phyloP scores from a whole-genome alignment of 1,284 basidiomycete species.

The Cutaneotrichosporon cavernicola region DNA sequence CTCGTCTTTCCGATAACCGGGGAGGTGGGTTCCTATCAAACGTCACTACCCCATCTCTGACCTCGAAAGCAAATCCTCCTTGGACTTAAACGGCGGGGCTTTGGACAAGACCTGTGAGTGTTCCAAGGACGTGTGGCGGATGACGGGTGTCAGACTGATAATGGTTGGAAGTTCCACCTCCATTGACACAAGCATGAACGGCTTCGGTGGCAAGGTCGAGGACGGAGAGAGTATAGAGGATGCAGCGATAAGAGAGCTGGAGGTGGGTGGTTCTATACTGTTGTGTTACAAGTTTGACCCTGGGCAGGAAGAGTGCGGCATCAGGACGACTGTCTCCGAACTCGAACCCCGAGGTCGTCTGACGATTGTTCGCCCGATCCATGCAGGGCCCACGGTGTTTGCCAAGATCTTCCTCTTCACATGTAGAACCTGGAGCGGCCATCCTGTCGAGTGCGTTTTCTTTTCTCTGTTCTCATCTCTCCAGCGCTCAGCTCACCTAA shows the following conservation, averaged over 20 bases:
- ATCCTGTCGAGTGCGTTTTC: constrained; percentile 26
- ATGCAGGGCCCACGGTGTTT: not conserved
- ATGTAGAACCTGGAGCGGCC: constrained; percentile 21
- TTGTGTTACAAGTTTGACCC: not conserved
- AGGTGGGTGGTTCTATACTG: constrained; percentile 20
- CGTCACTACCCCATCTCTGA: not conserved
- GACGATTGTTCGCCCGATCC: constrained; percentile 13
- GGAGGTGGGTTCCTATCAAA: not conserved
- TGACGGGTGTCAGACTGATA: not conserved
- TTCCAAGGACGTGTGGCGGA: not conserved
- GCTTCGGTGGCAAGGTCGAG: constrained; percentile 73
- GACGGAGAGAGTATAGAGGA: constrained; percentile 61
- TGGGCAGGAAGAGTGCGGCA: constrained; percentile 71
- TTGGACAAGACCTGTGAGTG: constrained; percentile 62
- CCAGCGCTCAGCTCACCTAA: constrained; percentile 10
- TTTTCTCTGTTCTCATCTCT: not conserved
- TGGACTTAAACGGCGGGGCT: constrained; percentile 69
- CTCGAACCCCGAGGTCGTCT: constrained; percentile 25
- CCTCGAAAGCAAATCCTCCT: constrained; percentile 57
- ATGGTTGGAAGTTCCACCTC: not conserved
- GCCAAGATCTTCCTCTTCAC: constrained; percentile 10
- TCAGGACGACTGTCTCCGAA: constrained; percentile 56
- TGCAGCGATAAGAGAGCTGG: constrained; percentile 65
- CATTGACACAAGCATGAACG: constrained; percentile 60
- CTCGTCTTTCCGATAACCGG: constrained; percentile 5